Conservation (phyloP, 2,329 filamentous ascomycete genomes). For the Chrysosporium queenslandicum region DNA sequence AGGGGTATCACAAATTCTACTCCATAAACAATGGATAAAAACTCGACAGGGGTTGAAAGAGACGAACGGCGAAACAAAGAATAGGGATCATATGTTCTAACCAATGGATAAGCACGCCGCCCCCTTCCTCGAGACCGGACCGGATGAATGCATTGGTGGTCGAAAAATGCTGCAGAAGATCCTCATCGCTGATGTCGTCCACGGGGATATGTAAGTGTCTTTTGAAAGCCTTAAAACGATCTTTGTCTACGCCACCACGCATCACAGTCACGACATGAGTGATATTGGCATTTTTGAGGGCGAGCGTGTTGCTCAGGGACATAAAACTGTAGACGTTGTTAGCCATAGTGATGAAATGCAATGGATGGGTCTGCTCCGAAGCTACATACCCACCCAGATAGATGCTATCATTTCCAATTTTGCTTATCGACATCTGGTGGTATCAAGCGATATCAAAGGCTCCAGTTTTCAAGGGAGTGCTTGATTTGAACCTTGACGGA, state of each 20-base stretch:
- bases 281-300: slow-evolving; percentile 62
- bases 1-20: slow-evolving; percentile 6
- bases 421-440: slow-evolving; percentile 44
- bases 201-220: slow-evolving; percentile 76
- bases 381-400: slow-evolving; percentile 64
- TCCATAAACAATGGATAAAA: background rate
- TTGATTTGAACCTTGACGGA: background rate
- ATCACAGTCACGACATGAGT: slow-evolving; percentile 86
- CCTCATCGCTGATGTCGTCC: slow-evolving; percentile 82
- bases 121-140: slow-evolving; percentile 52
- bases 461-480: background rate
- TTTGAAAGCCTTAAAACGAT: slow-evolving; percentile 52
- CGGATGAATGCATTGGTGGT: slow-evolving; percentile 74
- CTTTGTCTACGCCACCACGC: slow-evolving; percentile 48
- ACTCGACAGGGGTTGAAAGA: background rate
- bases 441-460: background rate
- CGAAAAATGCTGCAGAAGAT: slow-evolving; percentile 72
- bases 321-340: slow-evolving; percentile 53
- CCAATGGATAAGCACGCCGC: slow-evolving; percentile 59
- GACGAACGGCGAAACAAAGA: slow-evolving; percentile 13
- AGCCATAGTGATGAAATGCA: background rate
- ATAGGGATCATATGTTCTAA: slow-evolving; percentile 37
- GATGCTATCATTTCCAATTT: slow-evolving; percentile 59
- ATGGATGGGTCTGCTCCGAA: background rate
- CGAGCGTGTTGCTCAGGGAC: slow-evolving; percentile 60